phyloP scores from a whole-genome alignment of 179 eudicot genomes.

The Spinacia oleracea region DNA sequence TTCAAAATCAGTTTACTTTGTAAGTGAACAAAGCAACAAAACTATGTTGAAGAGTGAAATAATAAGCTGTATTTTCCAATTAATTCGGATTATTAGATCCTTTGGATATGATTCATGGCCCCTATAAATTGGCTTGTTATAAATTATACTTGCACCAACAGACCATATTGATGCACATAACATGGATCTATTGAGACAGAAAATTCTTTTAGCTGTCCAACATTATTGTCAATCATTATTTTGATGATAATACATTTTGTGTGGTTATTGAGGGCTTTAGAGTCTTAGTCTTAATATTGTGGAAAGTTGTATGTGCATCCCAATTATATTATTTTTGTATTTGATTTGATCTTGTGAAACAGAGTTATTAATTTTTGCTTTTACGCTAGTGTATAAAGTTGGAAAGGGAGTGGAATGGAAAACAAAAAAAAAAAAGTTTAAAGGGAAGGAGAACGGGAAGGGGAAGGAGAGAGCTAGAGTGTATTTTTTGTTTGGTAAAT shows the following conservation, averaged over 20 bases:
- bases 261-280: not conserved
- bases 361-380: no score
- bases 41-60: no score
- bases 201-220: not conserved
- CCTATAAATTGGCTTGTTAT: slow-evolving; percentile 6
- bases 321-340: no score
- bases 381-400: no score
- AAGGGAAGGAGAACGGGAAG: no score
- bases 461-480: no score
- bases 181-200: slow-evolving; percentile 15
- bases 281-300: not conserved
- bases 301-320: not conserved
- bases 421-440: no score
- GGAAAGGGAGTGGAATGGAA: no score
- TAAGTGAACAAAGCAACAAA: not conserved
- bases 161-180: slow-evolving; percentile 14
- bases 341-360: no score
- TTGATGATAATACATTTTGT: not conserved
- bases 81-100: not conserved
- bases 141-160: not conserved
- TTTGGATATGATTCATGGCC: slow-evolving; percentile 4
- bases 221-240: slow-evolving; percentile 3
- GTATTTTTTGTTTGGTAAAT: no score
- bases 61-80: not conserved
- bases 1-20: not conserved